These are phyloP conservation scores for Chloranthus sessilifolius DNA, from an alignment of 164 flowering plant species.

Conservation along the genomic window DNA sequence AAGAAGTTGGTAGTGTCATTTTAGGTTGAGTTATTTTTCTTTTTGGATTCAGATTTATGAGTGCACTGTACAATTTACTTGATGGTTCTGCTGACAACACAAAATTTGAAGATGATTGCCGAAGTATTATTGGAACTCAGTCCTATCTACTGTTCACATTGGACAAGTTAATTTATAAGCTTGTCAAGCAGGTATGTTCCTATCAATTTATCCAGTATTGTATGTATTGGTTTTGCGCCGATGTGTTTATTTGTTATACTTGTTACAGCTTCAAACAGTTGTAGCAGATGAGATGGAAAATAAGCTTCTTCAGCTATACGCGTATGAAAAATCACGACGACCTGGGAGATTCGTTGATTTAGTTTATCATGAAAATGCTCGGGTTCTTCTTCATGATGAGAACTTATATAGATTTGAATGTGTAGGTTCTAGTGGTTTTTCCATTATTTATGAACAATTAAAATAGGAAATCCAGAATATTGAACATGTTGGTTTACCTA, in stretches of 20 bases:
- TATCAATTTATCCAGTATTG: background rate
- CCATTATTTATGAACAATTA: too few relatives aligned
- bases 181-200: conserved; percentile 64
- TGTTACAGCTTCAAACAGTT: conserved; percentile 55
- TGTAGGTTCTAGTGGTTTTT: conserved; percentile 49
- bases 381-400: conserved; percentile 75
- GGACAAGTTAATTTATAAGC: conserved; percentile 84
- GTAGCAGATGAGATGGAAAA: conserved; percentile 65
- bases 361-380: conserved; percentile 78
- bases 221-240: background rate
- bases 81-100: conserved; percentile 92
- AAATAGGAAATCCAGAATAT: too few relatives aligned
- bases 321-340: conserved; percentile 63
- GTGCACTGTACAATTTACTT: conserved; percentile 72
- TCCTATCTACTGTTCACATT: conserved; percentile 91
- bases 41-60: conserved; percentile 58
- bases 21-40: conserved; percentile 6
- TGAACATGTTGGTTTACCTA: too few relatives aligned
- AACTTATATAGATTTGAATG: conserved; percentile 77
- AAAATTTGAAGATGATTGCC: conserved; percentile 94
- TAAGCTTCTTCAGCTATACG: conserved; percentile 67
- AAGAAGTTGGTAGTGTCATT: conserved; percentile 4
- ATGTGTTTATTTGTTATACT: background rate
- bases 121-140: conserved; percentile 87
- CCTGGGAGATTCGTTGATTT: conserved; percentile 52